Conservation (phyloP, 1,139 yeast genomes). For the Pichia kudriavzevii region DNA sequence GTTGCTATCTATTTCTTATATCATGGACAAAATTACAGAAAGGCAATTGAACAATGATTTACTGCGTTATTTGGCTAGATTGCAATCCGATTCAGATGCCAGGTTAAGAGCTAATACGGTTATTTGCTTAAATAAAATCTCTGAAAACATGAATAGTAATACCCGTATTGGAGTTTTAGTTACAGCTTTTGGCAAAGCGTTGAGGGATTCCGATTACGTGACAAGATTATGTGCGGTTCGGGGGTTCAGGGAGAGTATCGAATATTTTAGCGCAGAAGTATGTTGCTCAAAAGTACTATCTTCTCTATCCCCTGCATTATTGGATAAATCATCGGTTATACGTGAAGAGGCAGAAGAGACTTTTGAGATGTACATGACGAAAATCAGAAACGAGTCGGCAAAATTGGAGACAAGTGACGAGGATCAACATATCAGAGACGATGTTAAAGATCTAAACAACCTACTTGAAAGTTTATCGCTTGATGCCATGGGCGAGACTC, state of each 20-base stretch:
- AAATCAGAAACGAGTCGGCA: constrained; percentile 57
- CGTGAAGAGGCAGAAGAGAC: constrained; percentile 64
- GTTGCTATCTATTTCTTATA: constrained; percentile 55
- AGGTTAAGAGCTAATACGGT: constrained; percentile 85
- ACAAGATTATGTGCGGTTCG: constrained; percentile 71
- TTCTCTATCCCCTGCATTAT: constrained; percentile 73
- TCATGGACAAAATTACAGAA: constrained; percentile 63
- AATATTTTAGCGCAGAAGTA: constrained; percentile 64
- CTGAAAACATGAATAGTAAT: constrained; percentile 50
- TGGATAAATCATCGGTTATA: constrained; percentile 67
- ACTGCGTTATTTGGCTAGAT: constrained; percentile 71
- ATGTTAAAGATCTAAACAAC: constrained; percentile 21
- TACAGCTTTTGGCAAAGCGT: constrained; percentile 79
- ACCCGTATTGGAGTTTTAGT: constrained; percentile 68
- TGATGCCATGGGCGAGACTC: constrained; percentile 18
- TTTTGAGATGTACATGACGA: constrained; percentile 55
- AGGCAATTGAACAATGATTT: constrained; percentile 85
- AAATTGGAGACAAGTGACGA: constrained; percentile 44
- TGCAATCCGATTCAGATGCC: constrained; percentile 79
- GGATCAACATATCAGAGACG: constrained; percentile 29
- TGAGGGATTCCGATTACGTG: constrained; percentile 73
- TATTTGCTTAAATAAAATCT: constrained; percentile 64
- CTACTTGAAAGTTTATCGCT: constrained; percentile 20
- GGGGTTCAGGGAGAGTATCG: constrained; percentile 62
- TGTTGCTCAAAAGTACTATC: constrained; percentile 80